Base-by-base conservation (phyloP, 305 asterid species). In the Petunia hybrid region DNA sequence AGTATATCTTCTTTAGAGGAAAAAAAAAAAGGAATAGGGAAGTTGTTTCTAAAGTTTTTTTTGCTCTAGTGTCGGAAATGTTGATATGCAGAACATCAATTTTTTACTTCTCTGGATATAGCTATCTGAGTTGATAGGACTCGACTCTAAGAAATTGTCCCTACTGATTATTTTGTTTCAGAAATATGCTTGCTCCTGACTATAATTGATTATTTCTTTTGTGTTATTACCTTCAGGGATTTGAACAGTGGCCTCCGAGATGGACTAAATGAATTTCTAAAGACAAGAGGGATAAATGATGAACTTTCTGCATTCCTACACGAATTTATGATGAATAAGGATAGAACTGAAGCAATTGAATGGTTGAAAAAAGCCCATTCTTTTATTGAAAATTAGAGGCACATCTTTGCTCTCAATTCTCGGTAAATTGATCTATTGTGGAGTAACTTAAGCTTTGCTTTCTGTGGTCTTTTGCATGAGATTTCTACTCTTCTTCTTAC, bases 261-360 rank as follows among this genome's bases (percentile, higher is more conserved):
- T 68, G 87, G 81, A 68, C 86, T 90, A 46, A 82, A 89, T 41
- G 55, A 85, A 85, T 90, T 90, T 85, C 82, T 90, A 79, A 74
- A 88, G 48, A 36, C 63, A 55, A 88, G 92, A 57, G 91, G 93
- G 68, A 73, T 90, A 80, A 81, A 86, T 57, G 83, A 76, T 55
- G 89, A 82, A 41, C 90, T 90, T 80, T 85, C 89, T 35, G 66
- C 43, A 31, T 90, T 90, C 82, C 84, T 90, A 89, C 93, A 88
- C 80, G 82, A 78, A 73, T 90, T 83, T 82, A 90, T 90, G 90
- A 67, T 82, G 88, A 90, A 88, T 78, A 90, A 90, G 83, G 91
- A 87, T 80, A 85, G 86, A 77, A 70, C 83, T 83, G 93, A 90
- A 90, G 82, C 83, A 65, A 76, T 90, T 77, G 79, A 67, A 5